Base-by-base conservation (phyloP, 345 rosid species). In the Erodium maritimum region DNA sequence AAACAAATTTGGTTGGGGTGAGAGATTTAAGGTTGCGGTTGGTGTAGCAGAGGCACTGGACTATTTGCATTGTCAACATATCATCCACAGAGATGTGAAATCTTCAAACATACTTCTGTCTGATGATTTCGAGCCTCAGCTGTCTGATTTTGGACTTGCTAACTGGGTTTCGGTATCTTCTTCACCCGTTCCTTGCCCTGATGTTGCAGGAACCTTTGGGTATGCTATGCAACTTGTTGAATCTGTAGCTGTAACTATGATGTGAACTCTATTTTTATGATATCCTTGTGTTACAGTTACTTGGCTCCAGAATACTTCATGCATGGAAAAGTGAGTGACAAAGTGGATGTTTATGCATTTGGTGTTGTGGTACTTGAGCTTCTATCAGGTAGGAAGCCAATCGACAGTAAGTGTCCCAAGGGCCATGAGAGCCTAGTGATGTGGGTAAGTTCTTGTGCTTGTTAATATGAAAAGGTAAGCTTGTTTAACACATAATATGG, bases 91-190 rank as follows among this genome's bases (percentile, higher is more conserved):
- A 64, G 99, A 90, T 79, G 96, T 90, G 60, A 94, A 94, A 72
- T 85, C 99, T 57, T 94, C 99, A 2, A 94, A 94, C 70, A 74
- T 94, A 71, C 96, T 94, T 64, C 63, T 93, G 50, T 87, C 84
- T 0, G 90, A 87, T 72, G 96, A 87, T 84, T 94, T 90, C 72
- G 96, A 84, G 79, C 95, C 99, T 53, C 90, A 85, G 96, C 80
- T 93, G 25, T 87, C 99, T 59, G 99, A 93, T 89, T 93, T 93
- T 57, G 99, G 99, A 79, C 78, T 93, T 14, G 96, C 99, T 50
- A 72, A 82, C 72, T 59, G 77, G 77, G 80, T 72, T 61, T 69
- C 79, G 52, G 69, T 69, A 64, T 64, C 85, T 16, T 73, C 84
- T 21, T 68, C 84, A 57, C 82, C 74, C n/a, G 50, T 65, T 59